These are phyloP conservation scores for Ceratocystis cacaofunesta DNA, from an alignment of 2,329 filamentous ascomycete species.

Conservation along the genomic window DNA sequence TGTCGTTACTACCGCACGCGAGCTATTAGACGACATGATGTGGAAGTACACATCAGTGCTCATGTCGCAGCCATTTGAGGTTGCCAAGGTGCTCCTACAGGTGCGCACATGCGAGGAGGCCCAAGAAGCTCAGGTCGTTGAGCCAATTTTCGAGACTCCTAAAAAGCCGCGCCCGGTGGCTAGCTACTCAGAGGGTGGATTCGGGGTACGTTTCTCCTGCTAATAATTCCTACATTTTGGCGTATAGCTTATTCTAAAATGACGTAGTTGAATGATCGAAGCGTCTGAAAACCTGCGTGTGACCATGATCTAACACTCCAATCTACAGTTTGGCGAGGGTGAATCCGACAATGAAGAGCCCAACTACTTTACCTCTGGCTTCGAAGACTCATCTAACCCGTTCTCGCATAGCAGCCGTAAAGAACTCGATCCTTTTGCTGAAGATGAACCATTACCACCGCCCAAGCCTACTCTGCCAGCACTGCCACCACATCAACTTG, in stretches of 20 bases:
- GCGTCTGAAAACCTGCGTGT: too few species aligned
- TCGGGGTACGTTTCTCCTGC: slow-evolving; percentile 12
- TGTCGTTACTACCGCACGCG: slow-evolving; percentile 51
- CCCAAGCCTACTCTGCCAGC: slow-evolving; percentile 21
- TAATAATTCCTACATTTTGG: not conserved
- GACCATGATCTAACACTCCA: not conserved
- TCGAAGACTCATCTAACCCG: slow-evolving; percentile 37
- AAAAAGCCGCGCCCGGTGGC: slow-evolving; percentile 14
- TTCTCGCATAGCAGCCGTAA: slow-evolving; percentile 11
- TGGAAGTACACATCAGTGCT: slow-evolving; percentile 86
- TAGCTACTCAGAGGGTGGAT: slow-evolving; percentile 11
- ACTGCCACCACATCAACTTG: slow-evolving; percentile 44
- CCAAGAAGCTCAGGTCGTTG: slow-evolving; percentile 13
- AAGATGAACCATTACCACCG: slow-evolving; percentile 11
- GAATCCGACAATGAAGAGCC: slow-evolving; percentile 65
- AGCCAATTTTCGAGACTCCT: slow-evolving; percentile 15
- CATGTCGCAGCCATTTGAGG: slow-evolving; percentile 90
- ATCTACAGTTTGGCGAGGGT: slow-evolving; percentile 13
- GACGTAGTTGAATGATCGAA: too few species aligned
- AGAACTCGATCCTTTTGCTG: slow-evolving; percentile 15
- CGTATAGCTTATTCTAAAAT: not conserved
- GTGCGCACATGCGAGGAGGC: slow-evolving; percentile 31
- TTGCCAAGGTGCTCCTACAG: slow-evolving; percentile 86
- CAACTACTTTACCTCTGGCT: slow-evolving; percentile 64
- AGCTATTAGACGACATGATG: slow-evolving; percentile 67